These are phyloP conservation scores for Nitzschia palea DNA, from an alignment of 108 stramenopile species.

Conservation along the genomic window DNA sequence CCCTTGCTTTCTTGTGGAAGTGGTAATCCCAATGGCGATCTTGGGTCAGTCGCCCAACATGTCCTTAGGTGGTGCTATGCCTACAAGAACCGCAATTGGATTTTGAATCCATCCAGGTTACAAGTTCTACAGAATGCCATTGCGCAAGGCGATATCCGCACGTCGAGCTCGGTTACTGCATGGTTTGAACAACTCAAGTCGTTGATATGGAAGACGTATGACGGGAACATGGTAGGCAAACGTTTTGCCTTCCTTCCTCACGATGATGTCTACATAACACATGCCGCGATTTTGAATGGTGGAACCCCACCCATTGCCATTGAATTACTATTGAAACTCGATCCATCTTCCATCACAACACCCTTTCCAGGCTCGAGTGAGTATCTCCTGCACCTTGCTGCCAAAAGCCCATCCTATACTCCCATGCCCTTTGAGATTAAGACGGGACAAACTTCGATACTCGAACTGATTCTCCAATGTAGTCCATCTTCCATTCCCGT, in stretches of 20 bases:
- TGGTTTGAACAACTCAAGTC: conserved; percentile 27
- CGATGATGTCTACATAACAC: conserved; percentile 12
- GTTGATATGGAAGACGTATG: conserved; percentile 30
- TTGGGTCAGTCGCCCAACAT: conserved; percentile 10
- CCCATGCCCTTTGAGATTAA: conserved; percentile 33
- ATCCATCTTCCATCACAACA: conserved; percentile 9
- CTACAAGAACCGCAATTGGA: background rate
- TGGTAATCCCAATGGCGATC: background rate
- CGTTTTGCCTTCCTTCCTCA: background rate
- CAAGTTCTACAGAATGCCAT: conserved; percentile 9
- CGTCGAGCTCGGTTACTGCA: background rate
- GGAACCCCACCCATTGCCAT: conserved; percentile 33
- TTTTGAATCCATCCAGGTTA: background rate
- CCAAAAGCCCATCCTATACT: conserved; percentile 16
- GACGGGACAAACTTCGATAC: background rate
- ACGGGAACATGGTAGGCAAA: conserved; percentile 8
- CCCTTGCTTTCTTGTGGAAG: background rate
- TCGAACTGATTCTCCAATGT: conserved; percentile 15
- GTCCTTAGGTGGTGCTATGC: conserved; percentile 14
- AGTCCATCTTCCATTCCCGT: conserved; percentile 1
- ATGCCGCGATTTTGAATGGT: conserved; percentile 39
- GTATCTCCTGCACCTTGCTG: conserved; percentile 34
- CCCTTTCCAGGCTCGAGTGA: background rate
- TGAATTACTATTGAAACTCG: conserved; percentile 30
- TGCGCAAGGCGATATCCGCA: background rate